Base-by-base conservation (phyloP, 768 basidiomycete genomes). In the Sistotremastrum niveocremeum region DNA sequence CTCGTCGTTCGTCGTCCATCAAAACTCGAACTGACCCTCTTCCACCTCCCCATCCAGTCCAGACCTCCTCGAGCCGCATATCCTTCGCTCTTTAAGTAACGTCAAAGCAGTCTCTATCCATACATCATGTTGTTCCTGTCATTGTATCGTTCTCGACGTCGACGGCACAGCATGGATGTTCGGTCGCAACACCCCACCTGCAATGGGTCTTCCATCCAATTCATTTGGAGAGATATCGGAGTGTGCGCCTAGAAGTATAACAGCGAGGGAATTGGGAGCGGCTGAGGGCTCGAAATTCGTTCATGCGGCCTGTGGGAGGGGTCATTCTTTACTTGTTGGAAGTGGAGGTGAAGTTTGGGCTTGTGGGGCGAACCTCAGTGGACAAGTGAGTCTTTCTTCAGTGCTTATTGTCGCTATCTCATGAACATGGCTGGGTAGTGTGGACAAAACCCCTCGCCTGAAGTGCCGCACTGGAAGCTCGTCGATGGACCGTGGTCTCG, bases 121-220 rank as follows among this genome's bases (percentile, higher is more conserved):
- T 60, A 72, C 84, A 7, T 82, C 84, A 2, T 85, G 84, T 54
- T 72, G 67, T 7, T 76, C 76, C 5, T 88, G 84, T 57, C 85
- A 90, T 58, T 80, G 75, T 54, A 76, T 90, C 37, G 77, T 70
- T 9, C 60, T 91, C 51, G 84, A 86, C 65, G 53, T 72, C 28
- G 72, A 80, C 44, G 90, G 89, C 5, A 71, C 74, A 36, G 94
- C 90, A 6, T 91, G 88, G 81, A 62, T 97, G 54, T 87, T 93
- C 58, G 94, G 94, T 5, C 78, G 89, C 45, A 89, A 88, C 62
- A 77, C 76, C 37, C 78, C 70, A 47, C 67, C 73, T 47, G 73
- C 74, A 38, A 70, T 90, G 3, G 84, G 85, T n/a, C 64, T 77
- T 6, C 55, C 73, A 9, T 66, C 69, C 48, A 74, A 76, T 47